Conservation (phyloP, 345 rosid species). For the Bruguiera gymnorhiza region DNA sequence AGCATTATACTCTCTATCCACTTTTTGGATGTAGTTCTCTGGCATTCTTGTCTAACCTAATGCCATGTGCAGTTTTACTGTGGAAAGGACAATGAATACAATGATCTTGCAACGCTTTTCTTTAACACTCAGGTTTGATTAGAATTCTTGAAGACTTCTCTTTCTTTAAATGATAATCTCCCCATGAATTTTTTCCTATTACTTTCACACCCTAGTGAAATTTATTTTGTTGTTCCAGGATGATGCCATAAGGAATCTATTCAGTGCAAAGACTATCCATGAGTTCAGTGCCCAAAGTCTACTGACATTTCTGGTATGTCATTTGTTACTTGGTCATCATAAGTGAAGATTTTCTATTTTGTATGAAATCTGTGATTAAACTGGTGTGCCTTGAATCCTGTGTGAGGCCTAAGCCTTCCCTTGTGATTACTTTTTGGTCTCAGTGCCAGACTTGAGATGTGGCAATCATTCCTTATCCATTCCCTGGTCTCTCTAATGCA, state of each 20-base stretch:
- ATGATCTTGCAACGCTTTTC: slow-evolving; percentile 97
- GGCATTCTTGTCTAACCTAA: slow-evolving; percentile 8
- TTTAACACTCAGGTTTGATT: slow-evolving; percentile 85
- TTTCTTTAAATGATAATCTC: slow-evolving; percentile 11
- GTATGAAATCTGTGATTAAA: background rate
- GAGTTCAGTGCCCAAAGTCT: slow-evolving; percentile 94
- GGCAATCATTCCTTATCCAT: background rate
- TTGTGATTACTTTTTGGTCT: background rate
- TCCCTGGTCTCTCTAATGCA: too few species aligned
- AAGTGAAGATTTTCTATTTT: background rate
- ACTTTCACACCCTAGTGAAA: background rate
- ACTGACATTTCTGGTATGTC: slow-evolving; percentile 81
- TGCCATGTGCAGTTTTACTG: slow-evolving; percentile 69
- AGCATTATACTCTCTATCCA: background rate
- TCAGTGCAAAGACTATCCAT: slow-evolving; percentile 95
- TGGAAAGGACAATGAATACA: slow-evolving; percentile 73
- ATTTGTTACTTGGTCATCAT: background rate
- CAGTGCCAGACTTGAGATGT: background rate
- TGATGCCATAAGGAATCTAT: slow-evolving; percentile 97
- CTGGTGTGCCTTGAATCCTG: background rate
- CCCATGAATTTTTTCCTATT: background rate
- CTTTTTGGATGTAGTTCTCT: slow-evolving; percentile 6
- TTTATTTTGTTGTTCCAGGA: slow-evolving; percentile 48
- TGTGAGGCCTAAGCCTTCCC: background rate
- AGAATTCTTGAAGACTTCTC: background rate